A percentile compares a stretch with the other conserved stretches of the same genome.
These are phyloP conservation scores for Diddensiella caesifluorescens DNA, from an alignment of 805 yeast genomes.

Conservation along the genomic window DNA sequence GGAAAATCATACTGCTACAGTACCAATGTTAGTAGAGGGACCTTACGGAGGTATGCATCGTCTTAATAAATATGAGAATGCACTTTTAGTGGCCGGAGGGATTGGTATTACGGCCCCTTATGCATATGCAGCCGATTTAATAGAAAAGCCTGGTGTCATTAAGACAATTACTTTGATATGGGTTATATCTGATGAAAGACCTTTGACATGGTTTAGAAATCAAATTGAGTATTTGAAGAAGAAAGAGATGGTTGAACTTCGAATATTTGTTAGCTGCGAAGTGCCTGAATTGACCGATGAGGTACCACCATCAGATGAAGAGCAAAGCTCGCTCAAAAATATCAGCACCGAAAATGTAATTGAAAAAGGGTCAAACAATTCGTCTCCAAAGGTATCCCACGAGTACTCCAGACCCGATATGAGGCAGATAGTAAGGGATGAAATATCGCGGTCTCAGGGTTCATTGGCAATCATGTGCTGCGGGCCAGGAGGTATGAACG, in stretches of 20 bases:
- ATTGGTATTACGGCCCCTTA: conserved; percentile 66
- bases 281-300: no score
- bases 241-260: conserved; percentile 26
- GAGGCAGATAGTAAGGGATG: conserved; percentile 48
- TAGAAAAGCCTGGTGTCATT: conserved; percentile 4
- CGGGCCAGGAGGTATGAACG: conserved; percentile 59
- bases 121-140: conserved; percentile 33
- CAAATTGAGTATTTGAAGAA: conserved; percentile 25
- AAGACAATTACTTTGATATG: conserved; percentile 28
- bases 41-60: conserved; percentile 62
- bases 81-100: conserved; percentile 67
- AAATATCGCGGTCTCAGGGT: conserved; percentile 39
- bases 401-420: conserved; percentile 57
- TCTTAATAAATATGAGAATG: conserved; percentile 47
- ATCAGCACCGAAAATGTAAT: conserved; percentile 36
- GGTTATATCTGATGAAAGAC: conserved; percentile 28
- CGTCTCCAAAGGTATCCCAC: conserved; percentile 46
- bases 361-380: conserved; percentile 34
- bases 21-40: conserved; percentile 47
- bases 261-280: conserved; percentile 26
- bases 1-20: conserved; percentile 10
- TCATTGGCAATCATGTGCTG: conserved; percentile 54
- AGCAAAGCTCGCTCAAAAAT: conserved; percentile 41
- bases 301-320: conserved; percentile 9
- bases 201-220: conserved; percentile 28